These are phyloP conservation scores for Eucalyptus polyanthemos DNA, from an alignment of 345 rosid genomes.

Conservation along the genomic window DNA sequence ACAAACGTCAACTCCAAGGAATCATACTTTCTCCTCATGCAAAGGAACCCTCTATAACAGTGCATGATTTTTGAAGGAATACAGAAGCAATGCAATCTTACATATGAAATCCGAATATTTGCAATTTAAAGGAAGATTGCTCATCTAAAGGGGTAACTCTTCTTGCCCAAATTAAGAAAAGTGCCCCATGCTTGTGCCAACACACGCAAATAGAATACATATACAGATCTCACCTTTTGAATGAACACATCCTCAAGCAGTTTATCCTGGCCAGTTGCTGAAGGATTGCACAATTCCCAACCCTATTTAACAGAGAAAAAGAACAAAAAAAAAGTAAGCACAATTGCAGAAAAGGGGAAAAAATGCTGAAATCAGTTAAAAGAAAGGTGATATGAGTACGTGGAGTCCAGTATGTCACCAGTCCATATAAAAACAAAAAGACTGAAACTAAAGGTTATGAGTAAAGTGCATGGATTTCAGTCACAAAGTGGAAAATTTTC, in stretches of 20 bases:
- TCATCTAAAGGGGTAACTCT: neutral
- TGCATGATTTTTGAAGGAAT: neutral
- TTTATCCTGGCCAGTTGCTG: constrained; percentile 13
- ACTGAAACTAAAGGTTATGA: neutral
- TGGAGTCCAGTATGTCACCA: neutral
- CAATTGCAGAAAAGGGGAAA: neutral
- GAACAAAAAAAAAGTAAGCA: neutral
- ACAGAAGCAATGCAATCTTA: neutral
- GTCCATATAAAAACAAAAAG: neutral
- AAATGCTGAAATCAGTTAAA: neutral
- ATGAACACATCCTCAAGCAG: constrained; percentile 30
- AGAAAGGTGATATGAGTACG: neutral
- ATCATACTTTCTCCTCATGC: neutral
- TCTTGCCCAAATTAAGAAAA: neutral
- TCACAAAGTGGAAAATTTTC: constrained; percentile 7
- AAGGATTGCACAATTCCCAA: constrained; percentile 6
- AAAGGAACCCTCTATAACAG: neutral
- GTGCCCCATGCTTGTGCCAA: neutral
- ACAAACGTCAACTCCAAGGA: neutral
- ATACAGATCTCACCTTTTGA: constrained; percentile 33
- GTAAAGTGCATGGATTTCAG: neutral
- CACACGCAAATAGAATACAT: neutral
- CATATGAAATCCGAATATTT: neutral
- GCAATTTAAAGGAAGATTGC: neutral
- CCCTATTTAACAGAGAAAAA: constrained; percentile 15